Conservation (phyloP, 106 monocot species). For the Hemerocallis citrina region DNA sequence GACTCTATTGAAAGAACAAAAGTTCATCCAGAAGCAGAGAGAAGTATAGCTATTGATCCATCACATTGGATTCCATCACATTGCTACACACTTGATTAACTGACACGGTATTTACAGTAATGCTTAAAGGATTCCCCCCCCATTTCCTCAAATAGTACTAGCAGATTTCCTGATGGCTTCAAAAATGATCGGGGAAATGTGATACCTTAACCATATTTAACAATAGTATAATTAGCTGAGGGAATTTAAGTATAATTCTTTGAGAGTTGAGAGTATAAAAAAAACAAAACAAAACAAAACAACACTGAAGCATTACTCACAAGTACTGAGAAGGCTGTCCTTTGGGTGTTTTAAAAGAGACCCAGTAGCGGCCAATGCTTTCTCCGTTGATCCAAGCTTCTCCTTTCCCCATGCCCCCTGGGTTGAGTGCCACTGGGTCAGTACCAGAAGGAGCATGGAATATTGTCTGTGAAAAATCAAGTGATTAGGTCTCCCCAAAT, state of each 20-base stretch:
- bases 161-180: constrained; percentile 46
- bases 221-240: too few relatives aligned
- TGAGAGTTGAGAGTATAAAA: neutral
- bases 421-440: constrained; percentile 58
- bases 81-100: constrained; percentile 20
- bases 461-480: constrained; percentile 26
- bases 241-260: neutral
- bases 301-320: constrained; percentile 34
- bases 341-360: constrained; percentile 54
- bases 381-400: constrained; percentile 85
- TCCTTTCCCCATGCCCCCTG: constrained; percentile 83
- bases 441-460: constrained; percentile 46
- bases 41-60: too few relatives aligned
- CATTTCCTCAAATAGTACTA: constrained; percentile 86
- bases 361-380: constrained; percentile 91
- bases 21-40: too few relatives aligned
- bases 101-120: constrained; percentile 54
- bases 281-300: neutral
- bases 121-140: constrained; percentile 56
- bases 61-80: constrained; percentile 29
- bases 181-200: constrained; percentile 66
- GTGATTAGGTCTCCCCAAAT: too few relatives aligned
- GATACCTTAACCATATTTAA: too few relatives aligned
- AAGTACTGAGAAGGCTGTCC: constrained; percentile 69
- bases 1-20: too few relatives aligned